These are phyloP conservation scores for Cytospora piceicola DNA, from an alignment of 2,329 filamentous ascomycete species.

Conservation along the genomic window DNA sequence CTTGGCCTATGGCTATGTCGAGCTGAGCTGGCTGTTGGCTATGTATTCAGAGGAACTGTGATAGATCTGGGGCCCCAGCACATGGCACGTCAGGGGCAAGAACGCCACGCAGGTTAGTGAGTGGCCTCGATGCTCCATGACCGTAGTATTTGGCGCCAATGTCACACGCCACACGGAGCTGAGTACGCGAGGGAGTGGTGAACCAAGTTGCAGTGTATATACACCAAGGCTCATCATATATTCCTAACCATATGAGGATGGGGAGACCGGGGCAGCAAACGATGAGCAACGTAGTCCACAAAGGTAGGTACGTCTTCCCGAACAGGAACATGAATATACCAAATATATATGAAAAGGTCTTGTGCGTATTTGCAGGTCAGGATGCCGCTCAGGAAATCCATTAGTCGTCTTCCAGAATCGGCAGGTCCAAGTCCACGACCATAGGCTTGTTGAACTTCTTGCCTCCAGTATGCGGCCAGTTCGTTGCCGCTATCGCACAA, in stretches of 20 bases:
- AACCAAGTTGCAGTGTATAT: not conserved
- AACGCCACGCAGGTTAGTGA: too few species aligned
- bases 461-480: conserved; percentile 63
- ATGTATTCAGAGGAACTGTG: too few species aligned
- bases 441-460: conserved; percentile 77
- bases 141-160: too few species aligned
- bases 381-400: not conserved
- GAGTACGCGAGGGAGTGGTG: not conserved
- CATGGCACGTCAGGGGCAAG: too few species aligned
- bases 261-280: not conserved
- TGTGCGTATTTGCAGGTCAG: not conserved
- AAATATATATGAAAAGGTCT: not conserved
- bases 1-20: too few species aligned
- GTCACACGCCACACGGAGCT: not conserved
- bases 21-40: too few species aligned
- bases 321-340: not conserved
- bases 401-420: conserved; percentile 50
- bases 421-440: conserved; percentile 79
- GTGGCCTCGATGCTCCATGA: not conserved
- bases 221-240: not conserved
- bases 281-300: not conserved
- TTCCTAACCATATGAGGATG: not conserved
- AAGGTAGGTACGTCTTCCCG: not conserved
- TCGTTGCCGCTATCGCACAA: conserved; percentile 72
- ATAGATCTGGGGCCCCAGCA: too few species aligned